Evolutionary conservation across 306 rosid genomes (phyloP).

Genomic region (Begonia loranthoides): DNA sequence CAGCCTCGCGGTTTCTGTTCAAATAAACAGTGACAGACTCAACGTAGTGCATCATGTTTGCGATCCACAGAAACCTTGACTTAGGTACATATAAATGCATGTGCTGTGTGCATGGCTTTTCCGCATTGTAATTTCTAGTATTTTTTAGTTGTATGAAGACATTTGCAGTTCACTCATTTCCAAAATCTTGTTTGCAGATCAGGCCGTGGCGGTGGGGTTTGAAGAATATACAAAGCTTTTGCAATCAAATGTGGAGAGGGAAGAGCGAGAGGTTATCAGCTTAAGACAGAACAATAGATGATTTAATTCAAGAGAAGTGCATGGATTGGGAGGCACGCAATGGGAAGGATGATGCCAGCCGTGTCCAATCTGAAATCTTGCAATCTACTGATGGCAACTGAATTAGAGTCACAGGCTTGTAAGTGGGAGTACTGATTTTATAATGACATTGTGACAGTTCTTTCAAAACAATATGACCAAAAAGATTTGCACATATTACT

Average conservation of each 20-base stretch:
- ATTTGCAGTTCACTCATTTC: conserved; percentile 57
- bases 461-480: too few relatives aligned
- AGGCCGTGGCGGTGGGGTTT: conserved; percentile 52
- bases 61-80: too few relatives aligned
- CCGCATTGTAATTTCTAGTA: too few relatives aligned
- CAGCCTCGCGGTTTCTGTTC: too few relatives aligned
- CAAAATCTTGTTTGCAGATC: conserved; percentile 51
- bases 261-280: conserved; percentile 14
- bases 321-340: conserved; percentile 16
- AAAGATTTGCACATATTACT: too few relatives aligned
- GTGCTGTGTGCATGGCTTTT: too few relatives aligned
- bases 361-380: conserved; percentile 16
- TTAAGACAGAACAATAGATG: conserved; percentile 6
- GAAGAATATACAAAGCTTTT: conserved; percentile 34
- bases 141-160: conserved; percentile 9
- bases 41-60: too few relatives aligned
- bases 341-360: conserved; percentile 14
- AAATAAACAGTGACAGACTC: too few relatives aligned
- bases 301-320: conserved; percentile 5
- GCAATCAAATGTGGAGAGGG: conserved; percentile 13
- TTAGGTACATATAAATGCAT: too few relatives aligned
- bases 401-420: conserved; percentile 12
- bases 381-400: conserved; percentile 29
- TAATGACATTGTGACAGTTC: too few relatives aligned
- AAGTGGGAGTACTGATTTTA: conserved; percentile 3